phyloP scores from a whole-genome alignment of 768 basidiomycete genomes.

The Amanita rimosa region DNA sequence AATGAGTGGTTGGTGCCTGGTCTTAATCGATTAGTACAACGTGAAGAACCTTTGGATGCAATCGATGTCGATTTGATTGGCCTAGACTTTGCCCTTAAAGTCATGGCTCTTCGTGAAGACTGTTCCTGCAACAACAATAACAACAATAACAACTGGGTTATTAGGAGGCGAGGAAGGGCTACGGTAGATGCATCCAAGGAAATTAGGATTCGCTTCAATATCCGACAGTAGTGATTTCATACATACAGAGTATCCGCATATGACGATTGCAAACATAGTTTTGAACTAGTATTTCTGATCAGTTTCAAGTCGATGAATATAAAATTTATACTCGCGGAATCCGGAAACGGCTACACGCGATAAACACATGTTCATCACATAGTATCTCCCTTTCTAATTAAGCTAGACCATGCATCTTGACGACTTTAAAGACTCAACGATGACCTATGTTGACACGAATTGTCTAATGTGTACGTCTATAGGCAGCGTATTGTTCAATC shows the following conservation, averaged over 20 bases:
- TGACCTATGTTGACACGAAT: too few relatives aligned
- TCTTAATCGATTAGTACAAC: slow-evolving; percentile 11
- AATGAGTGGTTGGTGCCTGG: slow-evolving; percentile 17
- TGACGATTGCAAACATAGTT: too few relatives aligned
- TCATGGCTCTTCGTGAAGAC: slow-evolving; percentile 1
- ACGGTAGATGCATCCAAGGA: neutral
- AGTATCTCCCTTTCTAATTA: too few relatives aligned
- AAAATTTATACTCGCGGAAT: too few relatives aligned
- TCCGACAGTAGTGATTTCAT: neutral
- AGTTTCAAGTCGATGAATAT: too few relatives aligned
- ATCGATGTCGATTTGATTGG: slow-evolving; percentile 13
- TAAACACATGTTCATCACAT: too few relatives aligned
- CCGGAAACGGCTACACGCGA: too few relatives aligned
- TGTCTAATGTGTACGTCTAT: too few relatives aligned
- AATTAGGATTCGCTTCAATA: neutral
- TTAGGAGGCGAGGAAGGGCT: neutral
- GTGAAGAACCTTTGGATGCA: slow-evolving; percentile 13
- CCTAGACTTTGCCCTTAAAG: neutral
- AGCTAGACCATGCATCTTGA: too few relatives aligned
- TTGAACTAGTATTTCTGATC: too few relatives aligned
- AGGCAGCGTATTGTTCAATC: too few relatives aligned
- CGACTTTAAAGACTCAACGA: too few relatives aligned
- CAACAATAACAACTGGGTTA: neutral
- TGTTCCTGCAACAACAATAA: neutral
- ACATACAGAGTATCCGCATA: neutral